Evolutionary conservation across 208 protist genomes (phyloP).

Genomic region (Trypanosoma lewisi): DNA sequence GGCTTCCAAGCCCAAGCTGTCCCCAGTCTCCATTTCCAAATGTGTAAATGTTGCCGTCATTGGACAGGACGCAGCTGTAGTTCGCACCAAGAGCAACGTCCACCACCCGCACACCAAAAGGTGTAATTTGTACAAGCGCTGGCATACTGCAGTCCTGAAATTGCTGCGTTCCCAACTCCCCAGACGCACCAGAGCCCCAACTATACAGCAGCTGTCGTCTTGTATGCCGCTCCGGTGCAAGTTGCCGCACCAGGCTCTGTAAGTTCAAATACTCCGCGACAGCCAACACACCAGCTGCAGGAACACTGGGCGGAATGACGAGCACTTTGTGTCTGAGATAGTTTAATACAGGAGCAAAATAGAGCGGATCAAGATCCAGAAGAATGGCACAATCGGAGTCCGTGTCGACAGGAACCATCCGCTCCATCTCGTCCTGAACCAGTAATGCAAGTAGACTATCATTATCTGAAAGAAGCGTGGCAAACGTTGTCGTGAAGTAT

Average conservation of each 20-base stretch:
- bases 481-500: slow-evolving; percentile 69
- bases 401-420: slow-evolving; percentile 42
- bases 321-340: slow-evolving; percentile 70
- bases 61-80: slow-evolving; percentile 72
- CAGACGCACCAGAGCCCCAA: slow-evolving; percentile 75
- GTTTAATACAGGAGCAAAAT: slow-evolving; percentile 81
- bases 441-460: slow-evolving; percentile 55
- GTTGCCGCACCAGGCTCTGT: slow-evolving; percentile 42
- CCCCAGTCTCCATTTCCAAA: slow-evolving; percentile 88
- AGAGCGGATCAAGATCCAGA: slow-evolving; percentile 78
- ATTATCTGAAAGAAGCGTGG: slow-evolving; percentile 65
- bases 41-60: slow-evolving; percentile 64
- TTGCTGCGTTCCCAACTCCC: slow-evolving; percentile 78
- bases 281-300: slow-evolving; percentile 56
- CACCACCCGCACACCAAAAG: slow-evolving; percentile 58
- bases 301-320: slow-evolving; percentile 54
- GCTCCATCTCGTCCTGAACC: slow-evolving; percentile 12
- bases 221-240: slow-evolving; percentile 35
- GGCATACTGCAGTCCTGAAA: slow-evolving; percentile 57
- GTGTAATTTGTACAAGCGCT: slow-evolving; percentile 53
- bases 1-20: slow-evolving; percentile 70
- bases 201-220: slow-evolving; percentile 67
- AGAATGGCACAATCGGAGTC: slow-evolving; percentile 65
- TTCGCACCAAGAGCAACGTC: slow-evolving; percentile 80
- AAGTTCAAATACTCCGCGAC: slow-evolving; percentile 81